Conservation (phyloP, 164 flowering plant genomes). For the Vitis rotundifolia region DNA sequence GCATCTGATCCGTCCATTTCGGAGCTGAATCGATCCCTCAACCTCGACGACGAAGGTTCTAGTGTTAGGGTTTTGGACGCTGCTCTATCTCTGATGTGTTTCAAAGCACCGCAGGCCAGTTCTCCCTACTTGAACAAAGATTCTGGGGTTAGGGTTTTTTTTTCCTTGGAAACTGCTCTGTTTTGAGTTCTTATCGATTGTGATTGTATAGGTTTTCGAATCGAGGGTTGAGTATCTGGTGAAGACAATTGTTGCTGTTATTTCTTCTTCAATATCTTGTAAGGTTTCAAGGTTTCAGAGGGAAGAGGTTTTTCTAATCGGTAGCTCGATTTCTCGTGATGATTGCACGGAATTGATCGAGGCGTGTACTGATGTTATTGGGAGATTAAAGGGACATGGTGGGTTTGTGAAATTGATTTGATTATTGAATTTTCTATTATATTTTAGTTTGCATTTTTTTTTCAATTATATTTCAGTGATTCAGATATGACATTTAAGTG, state of each 20-base stretch:
- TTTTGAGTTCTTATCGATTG: not conserved
- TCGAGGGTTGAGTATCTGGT: conserved; percentile 33
- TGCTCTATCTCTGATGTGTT: conserved; percentile 70
- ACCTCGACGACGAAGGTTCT: conserved; percentile 32
- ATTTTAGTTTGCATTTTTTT: conserved; percentile 3
- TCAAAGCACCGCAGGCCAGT: conserved; percentile 59
- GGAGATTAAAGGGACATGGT: conserved; percentile 46
- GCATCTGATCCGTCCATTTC: conserved; percentile 32
- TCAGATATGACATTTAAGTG: too few species aligned
- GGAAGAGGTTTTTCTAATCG: conserved; percentile 44
- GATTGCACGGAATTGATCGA: conserved; percentile 42
- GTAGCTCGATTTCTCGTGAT: conserved; percentile 43
- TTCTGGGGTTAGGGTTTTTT: not conserved
- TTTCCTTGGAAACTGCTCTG: not conserved
- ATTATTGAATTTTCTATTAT: not conserved
- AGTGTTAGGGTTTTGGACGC: conserved; percentile 66
- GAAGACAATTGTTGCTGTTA: conserved; percentile 44
- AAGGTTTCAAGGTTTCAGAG: conserved; percentile 29
- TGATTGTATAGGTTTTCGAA: conserved; percentile 43
- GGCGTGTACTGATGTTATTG: conserved; percentile 33
- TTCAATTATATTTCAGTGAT: not conserved
- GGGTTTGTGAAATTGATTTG: conserved; percentile 1
- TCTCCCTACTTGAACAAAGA: not conserved
- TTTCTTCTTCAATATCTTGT: conserved; percentile 55
- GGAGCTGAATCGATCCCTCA: conserved; percentile 50